Conservation (phyloP, 176 grass and related monocot species). For the Carex kokanica region DNA sequence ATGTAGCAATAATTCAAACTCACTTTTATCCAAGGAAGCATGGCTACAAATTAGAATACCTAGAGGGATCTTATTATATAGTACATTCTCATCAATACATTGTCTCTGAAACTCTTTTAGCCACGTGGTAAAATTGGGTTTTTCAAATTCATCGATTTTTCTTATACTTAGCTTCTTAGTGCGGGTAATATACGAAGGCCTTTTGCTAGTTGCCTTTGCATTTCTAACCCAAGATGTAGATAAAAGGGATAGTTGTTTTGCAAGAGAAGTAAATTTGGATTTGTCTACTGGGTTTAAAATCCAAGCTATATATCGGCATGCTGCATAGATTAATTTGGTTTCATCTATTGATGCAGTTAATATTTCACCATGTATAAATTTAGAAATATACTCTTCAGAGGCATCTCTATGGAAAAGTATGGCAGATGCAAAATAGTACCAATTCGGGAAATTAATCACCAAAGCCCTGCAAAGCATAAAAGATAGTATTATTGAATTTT, state of each 20-base stretch:
- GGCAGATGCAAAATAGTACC: constrained; percentile 68
- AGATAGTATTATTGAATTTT: neutral
- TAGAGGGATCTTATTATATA: constrained; percentile 50
- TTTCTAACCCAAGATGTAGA: constrained; percentile 29
- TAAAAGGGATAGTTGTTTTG: constrained; percentile 23
- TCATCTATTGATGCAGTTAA: constrained; percentile 41
- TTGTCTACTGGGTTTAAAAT: constrained; percentile 44
- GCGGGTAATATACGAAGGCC: neutral
- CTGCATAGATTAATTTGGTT: constrained; percentile 41
- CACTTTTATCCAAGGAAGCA: constrained; percentile 43
- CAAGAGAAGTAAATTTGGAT: constrained; percentile 21
- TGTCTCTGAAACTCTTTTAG: constrained; percentile 53
- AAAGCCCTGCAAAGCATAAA: constrained; percentile 49
- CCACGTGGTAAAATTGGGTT: constrained; percentile 38
- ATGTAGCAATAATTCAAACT: constrained; percentile 42
- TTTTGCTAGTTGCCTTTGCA: neutral
- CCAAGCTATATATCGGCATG: constrained; percentile 69
- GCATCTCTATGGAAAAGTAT: constrained; percentile 56
- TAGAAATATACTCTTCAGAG: constrained; percentile 50
- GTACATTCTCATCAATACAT: constrained; percentile 41
- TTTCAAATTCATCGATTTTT: constrained; percentile 14
- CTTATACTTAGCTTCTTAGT: constrained; percentile 25
- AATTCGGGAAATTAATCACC: constrained; percentile 62
- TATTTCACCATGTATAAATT: constrained; percentile 43
- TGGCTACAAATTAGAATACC: constrained; percentile 54